Conservation (phyloP, 148 eudicot genomes). For the Gaultheria prostrata region DNA sequence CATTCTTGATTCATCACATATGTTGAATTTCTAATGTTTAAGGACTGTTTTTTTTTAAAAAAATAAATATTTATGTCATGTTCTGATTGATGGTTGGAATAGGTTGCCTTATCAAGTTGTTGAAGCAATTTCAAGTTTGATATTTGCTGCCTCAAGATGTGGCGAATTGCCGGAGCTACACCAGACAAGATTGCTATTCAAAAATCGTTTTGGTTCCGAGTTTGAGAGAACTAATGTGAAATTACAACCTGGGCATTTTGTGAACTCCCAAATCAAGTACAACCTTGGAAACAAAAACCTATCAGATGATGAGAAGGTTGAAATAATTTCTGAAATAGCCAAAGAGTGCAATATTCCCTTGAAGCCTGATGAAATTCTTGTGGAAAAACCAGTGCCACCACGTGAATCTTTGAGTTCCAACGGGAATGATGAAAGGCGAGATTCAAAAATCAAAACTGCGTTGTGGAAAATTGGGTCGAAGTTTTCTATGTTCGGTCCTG, state of each 20-base stretch:
- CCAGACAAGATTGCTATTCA: conserved; percentile 15
- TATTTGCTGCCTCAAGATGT: conserved; percentile 36
- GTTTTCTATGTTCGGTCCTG: not conserved
- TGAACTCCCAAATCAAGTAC: conserved; percentile 21
- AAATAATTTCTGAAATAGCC: conserved; percentile 15
- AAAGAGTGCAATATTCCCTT: not conserved
- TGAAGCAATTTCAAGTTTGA: conserved; percentile 32
- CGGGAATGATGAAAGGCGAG: not conserved
- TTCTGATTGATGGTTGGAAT: conserved; percentile 10
- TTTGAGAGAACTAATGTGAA: conserved; percentile 27
- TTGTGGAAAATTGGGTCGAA: not conserved
- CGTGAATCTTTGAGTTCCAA: not conserved
- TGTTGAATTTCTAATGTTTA: not conserved
- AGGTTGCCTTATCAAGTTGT: conserved; percentile 10
- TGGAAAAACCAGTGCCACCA: not conserved
- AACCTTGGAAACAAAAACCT: conserved; percentile 11
- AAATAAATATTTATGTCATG: too few relatives aligned
- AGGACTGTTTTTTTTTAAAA: not conserved
- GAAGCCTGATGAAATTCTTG: not conserved
- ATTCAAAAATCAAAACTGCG: conserved; percentile 11
- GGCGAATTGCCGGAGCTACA: conserved; percentile 32
- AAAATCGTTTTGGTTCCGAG: conserved; percentile 11
- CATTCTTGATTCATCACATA: not conserved
- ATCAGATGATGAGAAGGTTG: conserved; percentile 11
- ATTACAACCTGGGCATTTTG: conserved; percentile 24